A percentile compares a stretch with the other conserved stretches of the same genome.
phyloP scores from a whole-genome alignment of 202 grass and related monocot genomes.

The Bolboschoenoplectus hybrid region DNA sequence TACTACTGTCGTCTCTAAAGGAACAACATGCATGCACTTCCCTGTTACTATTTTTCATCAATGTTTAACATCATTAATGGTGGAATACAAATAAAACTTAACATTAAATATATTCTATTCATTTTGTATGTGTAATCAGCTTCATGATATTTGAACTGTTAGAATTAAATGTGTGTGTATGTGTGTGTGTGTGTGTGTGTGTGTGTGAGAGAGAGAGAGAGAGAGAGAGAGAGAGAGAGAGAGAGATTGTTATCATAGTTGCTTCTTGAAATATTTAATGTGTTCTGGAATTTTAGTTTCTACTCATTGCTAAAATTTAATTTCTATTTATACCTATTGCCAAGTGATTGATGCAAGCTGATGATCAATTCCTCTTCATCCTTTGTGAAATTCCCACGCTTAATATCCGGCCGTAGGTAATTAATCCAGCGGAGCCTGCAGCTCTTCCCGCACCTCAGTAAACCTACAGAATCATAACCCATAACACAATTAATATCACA shows the following conservation, averaged over 20 bases:
- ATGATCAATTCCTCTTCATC: conserved; percentile 77
- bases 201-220: too few relatives aligned
- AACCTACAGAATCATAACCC: conserved; percentile 44
- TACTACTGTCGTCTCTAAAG: neutral
- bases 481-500: neutral
- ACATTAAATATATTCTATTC: neutral
- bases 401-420: conserved; percentile 88
- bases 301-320: neutral
- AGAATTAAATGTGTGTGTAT: neutral
- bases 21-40: conserved; percentile 2
- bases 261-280: neutral
- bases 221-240: neutral
- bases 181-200: neutral
- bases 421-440: conserved; percentile 86
- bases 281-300: neutral
- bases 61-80: neutral
- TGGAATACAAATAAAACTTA: neutral
- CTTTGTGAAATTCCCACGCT: conserved; percentile 82
- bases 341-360: conserved; percentile 62
- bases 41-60: neutral
- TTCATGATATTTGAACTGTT: neutral
- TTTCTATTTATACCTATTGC: conserved; percentile 58
- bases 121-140: neutral
- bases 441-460: conserved; percentile 84
- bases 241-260: neutral